Base-by-base conservation (phyloP, 371 early-diverging fungal species). In the Funneliformis caledonium region DNA sequence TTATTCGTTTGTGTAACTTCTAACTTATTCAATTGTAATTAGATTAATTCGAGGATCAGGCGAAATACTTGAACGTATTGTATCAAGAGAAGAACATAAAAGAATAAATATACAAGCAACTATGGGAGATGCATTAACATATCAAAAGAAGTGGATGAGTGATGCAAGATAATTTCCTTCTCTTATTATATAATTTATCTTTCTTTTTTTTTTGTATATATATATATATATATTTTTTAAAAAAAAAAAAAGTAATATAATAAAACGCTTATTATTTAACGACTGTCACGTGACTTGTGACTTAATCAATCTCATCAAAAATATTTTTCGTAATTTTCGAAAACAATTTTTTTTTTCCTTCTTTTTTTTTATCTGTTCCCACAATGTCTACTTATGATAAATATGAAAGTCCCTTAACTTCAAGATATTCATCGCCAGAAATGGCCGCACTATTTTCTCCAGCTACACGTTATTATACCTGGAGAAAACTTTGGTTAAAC, bases 401-500 rank as follows among this genome's bases (percentile, higher is more conserved):
- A 86, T 98, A 98, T 88, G 92, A 94, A 83, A 93, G 94, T 70
- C 99, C 99, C 56, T 89, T 98, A 87, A 96, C 97, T 67, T 96
- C 97, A 81, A 93, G 99, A 62, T 98, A 98, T 90, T 97, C 98
- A 79, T 96, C 96, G 80, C 92, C 95, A 85, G 98, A 97, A 88
- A 98, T 98, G 98, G 94, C 96, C 0, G 93, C 93, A 87, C 96
- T 95, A 92, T 98, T 97, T 85, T 95, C 94, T 78, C 96, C 96
- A 82, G 94, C 96, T 88, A 97, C 95, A 88, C 94, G 96, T 82
- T 98, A 94, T 86, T 86, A 93, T 72, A 98, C 96, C 61, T 99
- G 98, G 98, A 93, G 98, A 78, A 88, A 92, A 83, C 95, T 98
- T 14, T 98, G 99, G 99, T 85, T 96, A 81, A 93, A 92, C 86